Evolutionary conservation across 2,329 filamentous ascomycete genomes (phyloP).

Genomic region (Thermochaetoides dissita): DNA sequence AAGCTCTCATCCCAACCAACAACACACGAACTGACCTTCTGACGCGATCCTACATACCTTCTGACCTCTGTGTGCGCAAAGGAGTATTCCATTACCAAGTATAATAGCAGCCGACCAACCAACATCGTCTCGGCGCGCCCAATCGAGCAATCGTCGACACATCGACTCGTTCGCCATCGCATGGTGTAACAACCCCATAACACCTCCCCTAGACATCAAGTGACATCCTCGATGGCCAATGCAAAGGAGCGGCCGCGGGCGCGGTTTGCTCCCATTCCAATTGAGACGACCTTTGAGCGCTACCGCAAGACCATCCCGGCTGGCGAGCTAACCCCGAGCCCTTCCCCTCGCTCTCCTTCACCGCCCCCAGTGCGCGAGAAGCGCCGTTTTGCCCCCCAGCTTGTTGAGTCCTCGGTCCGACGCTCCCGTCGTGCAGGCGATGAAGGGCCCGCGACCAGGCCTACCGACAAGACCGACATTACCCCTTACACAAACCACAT

Average conservation of each 20-base stretch:
- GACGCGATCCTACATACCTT: background rate
- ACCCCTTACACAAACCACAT: constrained; percentile 50
- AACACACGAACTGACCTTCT: background rate
- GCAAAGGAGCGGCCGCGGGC: constrained; percentile 30
- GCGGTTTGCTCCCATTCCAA: constrained; percentile 54
- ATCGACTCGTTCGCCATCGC: background rate
- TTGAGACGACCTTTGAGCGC: constrained; percentile 57
- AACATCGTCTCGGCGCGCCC: background rate
- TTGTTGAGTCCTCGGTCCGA: constrained; percentile 62
- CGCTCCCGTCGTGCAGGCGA: constrained; percentile 56
- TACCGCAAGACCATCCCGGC: constrained; percentile 31
- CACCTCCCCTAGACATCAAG: background rate
- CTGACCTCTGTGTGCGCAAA: no score
- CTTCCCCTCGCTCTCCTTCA: constrained; percentile 37
- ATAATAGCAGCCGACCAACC: background rate
- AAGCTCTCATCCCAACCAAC: background rate
- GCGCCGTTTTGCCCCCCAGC: constrained; percentile 57
- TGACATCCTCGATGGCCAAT: constrained; percentile 22
- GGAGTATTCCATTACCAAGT: background rate
- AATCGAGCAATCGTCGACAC: background rate
- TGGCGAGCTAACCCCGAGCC: constrained; percentile 41
- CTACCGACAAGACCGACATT: constrained; percentile 59
- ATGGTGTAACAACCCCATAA: constrained; percentile 2
- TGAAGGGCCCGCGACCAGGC: constrained; percentile 44
- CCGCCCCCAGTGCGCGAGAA: constrained; percentile 22